Evolutionary conservation across 805 yeast species (phyloP).

Genomic region (Metschnikowia lochheadii): DNA sequence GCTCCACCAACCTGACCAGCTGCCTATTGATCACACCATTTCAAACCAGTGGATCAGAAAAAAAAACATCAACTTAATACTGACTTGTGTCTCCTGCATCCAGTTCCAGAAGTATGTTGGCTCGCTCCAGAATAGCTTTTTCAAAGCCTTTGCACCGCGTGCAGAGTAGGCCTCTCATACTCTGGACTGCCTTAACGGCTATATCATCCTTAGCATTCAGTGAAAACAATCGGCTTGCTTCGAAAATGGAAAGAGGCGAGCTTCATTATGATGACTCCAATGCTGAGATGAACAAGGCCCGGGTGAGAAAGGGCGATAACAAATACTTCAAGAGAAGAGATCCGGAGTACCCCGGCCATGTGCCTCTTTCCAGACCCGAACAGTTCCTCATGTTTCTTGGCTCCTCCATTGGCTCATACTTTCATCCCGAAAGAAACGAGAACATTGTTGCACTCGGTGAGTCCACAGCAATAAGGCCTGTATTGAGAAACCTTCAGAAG

Average conservation of each 20-base stretch:
- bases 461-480: slow-evolving; percentile 72
- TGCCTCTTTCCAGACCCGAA: slow-evolving; percentile 66
- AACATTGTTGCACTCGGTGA: slow-evolving; percentile 86
- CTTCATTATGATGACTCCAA: slow-evolving; percentile 37
- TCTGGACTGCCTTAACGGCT: slow-evolving; percentile 14
- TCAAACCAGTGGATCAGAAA: too few relatives aligned
- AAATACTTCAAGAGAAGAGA: slow-evolving; percentile 35
- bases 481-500: slow-evolving; percentile 57
- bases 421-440: slow-evolving; percentile 72
- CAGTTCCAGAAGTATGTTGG: neutral
- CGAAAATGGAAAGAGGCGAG: slow-evolving; percentile 53
- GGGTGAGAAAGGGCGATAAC: slow-evolving; percentile 18
- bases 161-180: slow-evolving; percentile 13
- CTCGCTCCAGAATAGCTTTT: neutral
- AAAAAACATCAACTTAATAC: too few relatives aligned
- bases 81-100: neutral
- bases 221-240: slow-evolving; percentile 52
- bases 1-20: neutral
- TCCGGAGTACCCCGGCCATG: slow-evolving; percentile 68
- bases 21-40: neutral
- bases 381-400: slow-evolving; percentile 59
- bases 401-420: slow-evolving; percentile 72
- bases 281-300: slow-evolving; percentile 26
- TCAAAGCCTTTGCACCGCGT: neutral
- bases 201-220: slow-evolving; percentile 32